Evolutionary conservation across 73 alveolate species (phyloP).

Genomic region (Paramecium octaurelia): DNA sequence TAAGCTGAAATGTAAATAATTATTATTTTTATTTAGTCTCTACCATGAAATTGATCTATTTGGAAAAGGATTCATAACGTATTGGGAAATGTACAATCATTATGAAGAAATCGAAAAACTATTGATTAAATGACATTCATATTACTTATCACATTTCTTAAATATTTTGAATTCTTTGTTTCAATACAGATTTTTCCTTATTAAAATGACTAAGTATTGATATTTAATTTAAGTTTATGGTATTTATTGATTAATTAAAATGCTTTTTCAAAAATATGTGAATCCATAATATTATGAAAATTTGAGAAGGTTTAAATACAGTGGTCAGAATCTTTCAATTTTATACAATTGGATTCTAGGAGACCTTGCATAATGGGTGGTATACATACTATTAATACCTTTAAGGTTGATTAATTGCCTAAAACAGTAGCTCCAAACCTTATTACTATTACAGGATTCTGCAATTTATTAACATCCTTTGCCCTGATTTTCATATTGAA

Average conservation of each 20-base stretch:
- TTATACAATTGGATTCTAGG: conserved; percentile 37
- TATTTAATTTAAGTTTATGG: neutral
- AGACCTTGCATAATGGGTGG: conserved; percentile 28
- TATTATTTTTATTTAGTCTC: neutral
- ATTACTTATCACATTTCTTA: neutral
- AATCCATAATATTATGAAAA: neutral
- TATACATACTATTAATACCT: neutral
- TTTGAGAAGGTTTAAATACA: conserved; percentile 48
- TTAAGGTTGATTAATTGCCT: conserved; percentile 21
- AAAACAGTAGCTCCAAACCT: conserved; percentile 53
- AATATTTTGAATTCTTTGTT: neutral
- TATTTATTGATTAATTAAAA: neutral
- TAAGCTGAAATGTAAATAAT: conserved; percentile 9
- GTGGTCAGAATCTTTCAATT: conserved; percentile 50
- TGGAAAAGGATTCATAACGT: neutral
- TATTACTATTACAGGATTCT: conserved; percentile 38
- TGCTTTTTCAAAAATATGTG: neutral
- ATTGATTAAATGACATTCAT: neutral
- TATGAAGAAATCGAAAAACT: conserved; percentile 38
- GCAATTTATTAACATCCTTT: neutral
- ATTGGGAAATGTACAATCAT: conserved; percentile 46
- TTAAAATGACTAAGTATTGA: neutral
- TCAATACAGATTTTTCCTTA: neutral
- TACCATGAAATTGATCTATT: conserved; percentile 43
- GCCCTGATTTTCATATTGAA: neutral